These are phyloP conservation scores for Pouteria glomerata DNA, from an alignment of 148 eudicot genomes.

Conservation along the genomic window DNA sequence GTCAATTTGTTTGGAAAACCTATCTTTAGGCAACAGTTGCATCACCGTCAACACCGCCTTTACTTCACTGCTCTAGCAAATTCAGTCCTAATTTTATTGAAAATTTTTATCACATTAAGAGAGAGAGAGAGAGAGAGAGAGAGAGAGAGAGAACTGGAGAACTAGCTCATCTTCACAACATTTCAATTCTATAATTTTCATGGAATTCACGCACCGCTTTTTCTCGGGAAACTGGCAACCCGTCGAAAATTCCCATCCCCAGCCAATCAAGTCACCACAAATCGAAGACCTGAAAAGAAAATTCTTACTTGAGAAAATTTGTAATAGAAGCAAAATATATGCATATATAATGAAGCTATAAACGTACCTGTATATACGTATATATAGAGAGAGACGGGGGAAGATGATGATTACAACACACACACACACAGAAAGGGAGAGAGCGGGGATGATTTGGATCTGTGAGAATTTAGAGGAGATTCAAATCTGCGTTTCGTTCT, in stretches of 20 bases:
- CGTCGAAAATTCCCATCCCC: slow-evolving; percentile 83
- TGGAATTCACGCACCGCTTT: slow-evolving; percentile 54
- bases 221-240: slow-evolving; percentile 81
- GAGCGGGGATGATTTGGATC: slow-evolving; percentile 1
- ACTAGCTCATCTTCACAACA: no score
- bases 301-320: neutral
- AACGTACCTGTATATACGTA: neutral
- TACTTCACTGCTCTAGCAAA: no score
- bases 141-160: no score
- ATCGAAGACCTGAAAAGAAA: neutral
- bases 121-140: no score
- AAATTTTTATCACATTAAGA: no score
- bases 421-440: no score
- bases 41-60: no score
- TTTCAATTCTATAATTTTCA: neutral
- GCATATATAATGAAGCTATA: neutral
- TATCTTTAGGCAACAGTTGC: no score
- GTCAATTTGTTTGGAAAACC: no score
- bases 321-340: no score
- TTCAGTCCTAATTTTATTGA: no score
- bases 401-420: slow-evolving; percentile 4
- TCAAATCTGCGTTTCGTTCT: neutral
- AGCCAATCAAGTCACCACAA: slow-evolving; percentile 13
- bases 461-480: neutral
- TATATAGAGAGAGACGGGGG: no score